phyloP scores from a whole-genome alignment of 306 rosid species.

The Ormosia semicastrata region DNA sequence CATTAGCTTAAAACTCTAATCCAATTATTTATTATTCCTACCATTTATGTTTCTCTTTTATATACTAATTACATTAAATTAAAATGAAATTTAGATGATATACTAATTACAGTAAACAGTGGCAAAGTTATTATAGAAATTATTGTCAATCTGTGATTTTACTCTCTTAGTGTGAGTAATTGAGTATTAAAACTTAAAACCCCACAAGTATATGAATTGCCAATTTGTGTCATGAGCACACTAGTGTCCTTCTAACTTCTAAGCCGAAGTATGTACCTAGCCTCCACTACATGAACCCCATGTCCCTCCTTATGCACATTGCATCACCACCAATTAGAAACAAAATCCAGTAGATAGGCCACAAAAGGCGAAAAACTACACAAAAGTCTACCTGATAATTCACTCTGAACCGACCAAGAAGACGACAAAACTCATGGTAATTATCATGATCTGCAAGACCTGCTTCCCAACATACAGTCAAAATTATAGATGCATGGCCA shows the following conservation, averaged over 20 bases:
- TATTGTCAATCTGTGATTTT: conserved; percentile 6
- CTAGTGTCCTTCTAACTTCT: conserved; percentile 15
- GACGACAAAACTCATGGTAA: conserved; percentile 98
- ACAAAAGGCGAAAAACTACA: conserved; percentile 15
- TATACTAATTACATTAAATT: neutral
- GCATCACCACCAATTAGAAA: conserved; percentile 23
- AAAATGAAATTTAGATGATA: neutral
- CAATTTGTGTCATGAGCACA: neutral
- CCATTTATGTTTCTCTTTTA: neutral
- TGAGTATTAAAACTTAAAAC: neutral
- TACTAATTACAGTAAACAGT: neutral
- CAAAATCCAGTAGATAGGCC: conserved; percentile 15
- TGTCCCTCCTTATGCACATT: conserved; percentile 11
- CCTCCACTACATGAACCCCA: conserved; percentile 25
- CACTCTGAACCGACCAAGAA: conserved; percentile 96
- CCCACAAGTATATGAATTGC: conserved; percentile 1
- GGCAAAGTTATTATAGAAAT: neutral
- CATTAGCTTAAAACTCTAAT: too few relatives aligned
- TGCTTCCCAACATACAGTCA: conserved; percentile 40
- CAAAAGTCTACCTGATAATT: conserved; percentile 83
- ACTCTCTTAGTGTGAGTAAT: neutral
- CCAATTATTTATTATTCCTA: neutral
- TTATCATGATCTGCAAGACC: conserved; percentile 98
- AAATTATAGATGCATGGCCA: conserved; percentile 30
- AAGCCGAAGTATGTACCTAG: conserved; percentile 24